Evolutionary conservation across 192 early-diverging fungal genomes (phyloP), one percentile per base, ranked within the genome.

Genomic region (Piromyces sp.): DNA sequence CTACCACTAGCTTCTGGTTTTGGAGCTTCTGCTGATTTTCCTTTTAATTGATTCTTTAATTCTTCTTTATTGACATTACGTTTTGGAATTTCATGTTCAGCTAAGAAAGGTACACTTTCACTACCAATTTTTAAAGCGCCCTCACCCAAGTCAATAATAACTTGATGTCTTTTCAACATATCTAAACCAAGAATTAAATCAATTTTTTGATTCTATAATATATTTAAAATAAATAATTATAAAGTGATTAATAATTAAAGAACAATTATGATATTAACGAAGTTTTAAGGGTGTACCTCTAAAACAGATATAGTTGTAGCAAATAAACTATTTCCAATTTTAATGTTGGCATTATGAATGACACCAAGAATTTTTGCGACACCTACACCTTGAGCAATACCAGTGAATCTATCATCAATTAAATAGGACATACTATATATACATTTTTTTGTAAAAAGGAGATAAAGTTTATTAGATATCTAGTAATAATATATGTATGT

Each of bases 351-450:
- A 36, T 89, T 91, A 84, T 99, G 97, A 33, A 99, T 91, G 26
- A 96, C 90, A n/a, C 97, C 97, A 9, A 97, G 84, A 82, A 98
- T 98, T 84, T 96, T 98, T n/a, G 95, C 96, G 4, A 92, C 95
- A 31, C 97, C 97, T 1, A 99, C 97, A 29, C 97, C 97, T 29
- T 92, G 89, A 0, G 97, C 97, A 81, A 95, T 88, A 30, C 97
- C 97, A 22, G 90, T 88, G 82, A 96, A 99, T 29, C 95, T 89
- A 30, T 84, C 92, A 84, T 99, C 97, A 17, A 97, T 85, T 19
- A 99, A 85, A 42, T 95, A 38, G 1, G 36, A 91, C 93, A 95
- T 95, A 81, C 98, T 91, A 30, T 38, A 22, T 19, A 36, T 19
- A 36, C 4, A 22, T 36, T 26, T 19, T 79, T 13, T 15, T 22